phyloP scores from a whole-genome alignment of 345 rosid species.

The Dipteronia dyeriana region DNA sequence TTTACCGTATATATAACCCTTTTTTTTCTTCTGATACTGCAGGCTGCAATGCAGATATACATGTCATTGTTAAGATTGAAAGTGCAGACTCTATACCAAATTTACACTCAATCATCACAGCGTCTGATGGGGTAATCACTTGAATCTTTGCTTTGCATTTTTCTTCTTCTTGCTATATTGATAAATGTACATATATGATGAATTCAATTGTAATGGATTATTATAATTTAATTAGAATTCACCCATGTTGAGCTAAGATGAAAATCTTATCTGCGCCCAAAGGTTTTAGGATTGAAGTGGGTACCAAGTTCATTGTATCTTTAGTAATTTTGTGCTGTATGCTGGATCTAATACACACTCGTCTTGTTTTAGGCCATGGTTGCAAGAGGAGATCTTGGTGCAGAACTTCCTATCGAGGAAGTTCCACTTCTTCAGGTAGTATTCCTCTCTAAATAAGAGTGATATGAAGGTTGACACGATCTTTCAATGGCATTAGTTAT shows the following conservation, averaged over 20 bases:
- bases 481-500: slow-evolving; percentile 18
- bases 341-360: slow-evolving; percentile 14
- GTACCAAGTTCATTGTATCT: not conserved
- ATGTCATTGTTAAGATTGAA: slow-evolving; percentile 87
- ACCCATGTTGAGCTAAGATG: not conserved
- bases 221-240: not conserved
- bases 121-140: slow-evolving; percentile 90
- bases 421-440: slow-evolving; percentile 95
- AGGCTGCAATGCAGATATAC: slow-evolving; percentile 87
- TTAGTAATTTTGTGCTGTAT: not conserved
- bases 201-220: not conserved
- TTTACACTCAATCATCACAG: slow-evolving; percentile 93
- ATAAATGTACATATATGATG: not conserved
- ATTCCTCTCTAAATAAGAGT: slow-evolving; percentile 23
- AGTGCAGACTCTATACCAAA: slow-evolving; percentile 97
- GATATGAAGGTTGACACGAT: slow-evolving; percentile 10
- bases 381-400: slow-evolving; percentile 99
- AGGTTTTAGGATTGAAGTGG: not conserved
- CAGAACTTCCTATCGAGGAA: slow-evolving; percentile 99
- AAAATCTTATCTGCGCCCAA: not conserved
- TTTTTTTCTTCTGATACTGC: slow-evolving; percentile 17
- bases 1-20: slow-evolving; percentile 12
- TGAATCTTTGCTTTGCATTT: slow-evolving; percentile 21
- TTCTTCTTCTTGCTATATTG: slow-evolving; percentile 18
- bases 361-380: slow-evolving; percentile 82